Conservation (phyloP, 2,329 filamentous ascomycete species). For the Pyrenochaeta sp. region DNA sequence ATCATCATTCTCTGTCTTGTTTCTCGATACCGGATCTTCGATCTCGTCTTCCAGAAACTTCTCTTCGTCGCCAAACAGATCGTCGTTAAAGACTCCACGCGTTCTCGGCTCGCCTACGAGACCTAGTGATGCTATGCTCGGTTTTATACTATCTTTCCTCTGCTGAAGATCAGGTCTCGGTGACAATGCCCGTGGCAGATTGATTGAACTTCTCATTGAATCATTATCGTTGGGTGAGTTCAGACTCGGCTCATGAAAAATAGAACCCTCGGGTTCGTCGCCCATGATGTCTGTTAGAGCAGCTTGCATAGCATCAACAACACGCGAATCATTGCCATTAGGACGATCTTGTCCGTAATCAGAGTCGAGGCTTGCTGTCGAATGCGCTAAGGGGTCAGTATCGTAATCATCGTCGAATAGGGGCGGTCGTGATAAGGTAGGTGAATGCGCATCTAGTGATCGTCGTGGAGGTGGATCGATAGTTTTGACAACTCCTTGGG, state of each 20-base stretch:
- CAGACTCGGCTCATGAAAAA: constrained; percentile 67
- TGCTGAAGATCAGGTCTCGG: constrained; percentile 44
- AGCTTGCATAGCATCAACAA: constrained; percentile 92
- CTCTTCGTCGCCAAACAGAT: constrained; percentile 90
- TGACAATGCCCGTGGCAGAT: constrained; percentile 58
- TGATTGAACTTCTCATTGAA: constrained; percentile 70
- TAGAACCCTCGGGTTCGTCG: constrained; percentile 72
- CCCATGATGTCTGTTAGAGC: constrained; percentile 93
- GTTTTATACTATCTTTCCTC: constrained; percentile 66
- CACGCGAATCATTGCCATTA: constrained; percentile 72
- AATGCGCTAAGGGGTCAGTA: constrained; percentile 76
- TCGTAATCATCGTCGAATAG: constrained; percentile 86
- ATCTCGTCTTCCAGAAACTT: constrained; percentile 86
- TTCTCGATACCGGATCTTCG: constrained; percentile 71
- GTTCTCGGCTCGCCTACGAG: constrained; percentile 87
- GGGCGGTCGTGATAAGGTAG: constrained; percentile 55
- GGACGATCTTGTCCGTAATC: constrained; percentile 57
- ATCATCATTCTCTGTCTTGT: constrained; percentile 74
- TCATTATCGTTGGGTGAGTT: constrained; percentile 66
- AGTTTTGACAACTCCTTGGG: constrained; percentile 56
- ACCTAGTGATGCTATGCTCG: constrained; percentile 89
- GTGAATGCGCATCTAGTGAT: constrained; percentile 73
- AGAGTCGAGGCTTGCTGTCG: constrained; percentile 80
- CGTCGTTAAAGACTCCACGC: constrained; percentile 91
- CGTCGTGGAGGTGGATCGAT: constrained; percentile 62